phyloP scores from a whole-genome alignment of 768 basidiomycete genomes.

The Panellus pusillus region DNA sequence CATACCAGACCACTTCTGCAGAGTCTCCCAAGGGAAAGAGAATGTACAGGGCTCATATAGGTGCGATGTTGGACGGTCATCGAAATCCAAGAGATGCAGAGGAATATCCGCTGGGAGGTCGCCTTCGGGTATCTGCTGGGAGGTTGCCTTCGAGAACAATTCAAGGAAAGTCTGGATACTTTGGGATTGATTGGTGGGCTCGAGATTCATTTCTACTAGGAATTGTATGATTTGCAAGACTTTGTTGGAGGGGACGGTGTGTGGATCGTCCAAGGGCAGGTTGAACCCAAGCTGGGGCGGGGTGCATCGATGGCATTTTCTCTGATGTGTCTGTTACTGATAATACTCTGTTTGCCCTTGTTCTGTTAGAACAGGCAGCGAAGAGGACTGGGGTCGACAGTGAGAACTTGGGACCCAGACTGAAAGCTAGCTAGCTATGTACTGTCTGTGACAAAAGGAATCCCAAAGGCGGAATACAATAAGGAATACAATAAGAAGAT shows the following conservation, averaged over 20 bases:
- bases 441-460: no score
- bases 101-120: background rate
- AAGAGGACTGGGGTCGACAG: no score
- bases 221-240: background rate
- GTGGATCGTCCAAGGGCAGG: background rate
- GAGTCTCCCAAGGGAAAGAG: background rate
- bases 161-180: background rate
- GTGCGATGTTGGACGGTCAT: background rate
- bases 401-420: no score
- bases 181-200: background rate
- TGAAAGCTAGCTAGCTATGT: no score
- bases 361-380: no score
- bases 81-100: background rate
- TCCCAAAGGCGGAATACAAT: no score
- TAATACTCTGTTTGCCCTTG: background rate
- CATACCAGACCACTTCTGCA: background rate
- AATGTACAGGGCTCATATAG: background rate
- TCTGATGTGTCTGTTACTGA: background rate
- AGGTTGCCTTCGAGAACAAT: background rate
- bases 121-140: background rate
- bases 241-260: background rate
- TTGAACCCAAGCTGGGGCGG: background rate
- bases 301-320: background rate
- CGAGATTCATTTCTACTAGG: background rate
- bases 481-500: no score